A percentile compares a stretch with the other conserved stretches of the same genome.
phyloP scores from a whole-genome alignment of 2,329 filamentous ascomycete genomes.

The Venturia pyrina region DNA sequence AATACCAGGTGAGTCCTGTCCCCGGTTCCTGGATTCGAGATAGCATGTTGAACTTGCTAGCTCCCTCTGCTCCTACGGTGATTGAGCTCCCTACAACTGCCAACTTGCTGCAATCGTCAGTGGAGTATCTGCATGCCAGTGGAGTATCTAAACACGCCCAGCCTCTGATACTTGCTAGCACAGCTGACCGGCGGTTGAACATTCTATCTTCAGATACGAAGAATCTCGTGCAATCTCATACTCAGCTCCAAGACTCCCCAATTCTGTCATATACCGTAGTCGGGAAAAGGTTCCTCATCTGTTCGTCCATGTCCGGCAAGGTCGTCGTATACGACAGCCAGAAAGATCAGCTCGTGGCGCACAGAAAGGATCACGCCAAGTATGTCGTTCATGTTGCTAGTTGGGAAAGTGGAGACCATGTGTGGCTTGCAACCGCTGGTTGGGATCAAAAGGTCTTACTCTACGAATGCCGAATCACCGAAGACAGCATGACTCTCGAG shows the following conservation, averaged over 20 bases:
- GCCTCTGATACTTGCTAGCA: constrained; percentile 25
- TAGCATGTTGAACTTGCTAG: constrained; percentile 19
- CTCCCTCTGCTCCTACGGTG: constrained; percentile 34
- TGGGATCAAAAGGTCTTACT: constrained; percentile 50
- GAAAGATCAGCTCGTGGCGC: constrained; percentile 32
- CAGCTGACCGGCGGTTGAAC: constrained; percentile 35
- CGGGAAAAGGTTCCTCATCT: constrained; percentile 36
- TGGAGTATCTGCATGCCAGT: constrained; percentile 22
- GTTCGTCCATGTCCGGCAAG: constrained; percentile 50
- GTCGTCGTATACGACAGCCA: constrained; percentile 37
- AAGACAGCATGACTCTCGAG: constrained; percentile 22
- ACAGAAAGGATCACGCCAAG: constrained; percentile 47
- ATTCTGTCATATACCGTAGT: constrained; percentile 42
- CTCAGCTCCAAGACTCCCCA: constrained; percentile 40
- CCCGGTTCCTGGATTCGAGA: background rate
- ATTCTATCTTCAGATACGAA: constrained; percentile 30
- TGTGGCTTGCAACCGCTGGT: constrained; percentile 46
- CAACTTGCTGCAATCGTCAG: constrained; percentile 44
- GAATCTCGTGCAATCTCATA: constrained; percentile 26
- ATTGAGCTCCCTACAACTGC: constrained; percentile 37
- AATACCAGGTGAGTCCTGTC: constrained; percentile 30
- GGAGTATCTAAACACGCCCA: background rate
- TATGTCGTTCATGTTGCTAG: constrained; percentile 45
- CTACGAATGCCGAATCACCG: constrained; percentile 30
- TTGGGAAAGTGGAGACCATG: constrained; percentile 23